Evolutionary conservation across 768 basidiomycete species (phyloP).

Genomic region (Russula emetica): DNA sequence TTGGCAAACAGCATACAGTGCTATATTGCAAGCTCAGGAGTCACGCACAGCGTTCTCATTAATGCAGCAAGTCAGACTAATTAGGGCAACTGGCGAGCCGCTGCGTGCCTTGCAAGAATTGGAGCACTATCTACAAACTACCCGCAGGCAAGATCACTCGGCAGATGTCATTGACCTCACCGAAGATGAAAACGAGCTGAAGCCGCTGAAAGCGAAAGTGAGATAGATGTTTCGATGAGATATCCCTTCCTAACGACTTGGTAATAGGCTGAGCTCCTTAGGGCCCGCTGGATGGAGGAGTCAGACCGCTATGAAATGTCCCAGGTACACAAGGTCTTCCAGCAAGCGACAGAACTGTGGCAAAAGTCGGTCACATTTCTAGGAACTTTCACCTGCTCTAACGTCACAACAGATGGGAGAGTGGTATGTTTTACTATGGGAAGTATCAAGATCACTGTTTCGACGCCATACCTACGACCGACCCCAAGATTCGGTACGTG

Average conservation of each 20-base stretch:
- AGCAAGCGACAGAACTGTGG: constrained; percentile 46
- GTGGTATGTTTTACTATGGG: constrained; percentile 79
- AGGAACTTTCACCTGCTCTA: background rate
- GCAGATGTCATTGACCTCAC: constrained; percentile 55
- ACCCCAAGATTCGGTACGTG: constrained; percentile 45
- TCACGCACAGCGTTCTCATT: constrained; percentile 69
- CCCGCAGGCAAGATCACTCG: constrained; percentile 12
- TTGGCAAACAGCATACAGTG: constrained; percentile 95
- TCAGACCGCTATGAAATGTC: constrained; percentile 73
- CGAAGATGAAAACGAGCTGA: constrained; percentile 47
- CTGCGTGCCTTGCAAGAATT: constrained; percentile 84
- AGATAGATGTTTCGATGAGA: background rate
- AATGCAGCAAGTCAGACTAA: constrained; percentile 85
- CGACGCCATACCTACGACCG: constrained; percentile 47
- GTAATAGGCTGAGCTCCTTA: constrained; percentile 65
- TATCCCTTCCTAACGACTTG: constrained; percentile 1
- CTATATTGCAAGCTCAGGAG: constrained; percentile 84
- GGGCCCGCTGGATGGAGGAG: constrained; percentile 91
- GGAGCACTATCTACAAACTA: constrained; percentile 60
- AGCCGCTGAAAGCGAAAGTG: constrained; percentile 69
- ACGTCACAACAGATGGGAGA: constrained; percentile 61
- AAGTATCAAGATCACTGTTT: constrained; percentile 81
- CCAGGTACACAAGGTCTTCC: constrained; percentile 57
- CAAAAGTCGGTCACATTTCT: constrained; percentile 42
- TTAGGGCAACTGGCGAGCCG: constrained; percentile 73